phyloP scores from a whole-genome alignment of 176 grass and related monocot species.

The Ensete glaucum region DNA sequence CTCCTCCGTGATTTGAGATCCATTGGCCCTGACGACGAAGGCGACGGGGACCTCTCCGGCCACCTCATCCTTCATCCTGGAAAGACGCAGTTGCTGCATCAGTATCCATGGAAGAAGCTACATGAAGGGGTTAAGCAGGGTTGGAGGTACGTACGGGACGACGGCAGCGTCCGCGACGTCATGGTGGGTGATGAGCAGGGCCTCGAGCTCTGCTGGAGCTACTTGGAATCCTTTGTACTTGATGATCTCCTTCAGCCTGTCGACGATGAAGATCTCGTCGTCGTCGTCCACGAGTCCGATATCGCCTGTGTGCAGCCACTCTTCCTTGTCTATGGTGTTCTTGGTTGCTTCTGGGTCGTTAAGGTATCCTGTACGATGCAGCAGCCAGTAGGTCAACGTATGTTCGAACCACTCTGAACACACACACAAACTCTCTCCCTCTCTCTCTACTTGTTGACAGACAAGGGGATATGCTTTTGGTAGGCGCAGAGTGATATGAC shows the following conservation, averaged over 20 bases:
- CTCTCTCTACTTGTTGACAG: too few species aligned
- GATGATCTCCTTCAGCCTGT: slow-evolving; percentile 2
- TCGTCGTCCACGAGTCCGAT: slow-evolving; percentile 8
- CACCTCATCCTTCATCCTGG: slow-evolving; percentile 72
- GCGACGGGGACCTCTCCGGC: slow-evolving; percentile 76
- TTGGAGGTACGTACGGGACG: neutral
- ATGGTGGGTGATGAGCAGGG: neutral
- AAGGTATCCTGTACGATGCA: neutral
- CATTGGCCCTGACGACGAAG: slow-evolving; percentile 50
- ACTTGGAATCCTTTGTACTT: slow-evolving; percentile 12
- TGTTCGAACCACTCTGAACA: too few species aligned
- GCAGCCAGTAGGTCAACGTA: too few species aligned
- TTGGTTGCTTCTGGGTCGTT: slow-evolving; percentile 4
- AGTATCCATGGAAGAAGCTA: too few species aligned
- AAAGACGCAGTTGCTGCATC: too few species aligned
- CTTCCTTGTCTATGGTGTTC: slow-evolving; percentile 4
- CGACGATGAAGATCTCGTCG: slow-evolving; percentile 12
- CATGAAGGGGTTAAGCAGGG: neutral
- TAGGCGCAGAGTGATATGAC: too few species aligned
- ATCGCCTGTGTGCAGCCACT: slow-evolving; percentile 9
- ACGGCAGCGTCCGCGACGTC: slow-evolving; percentile 2
- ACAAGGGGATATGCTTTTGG: too few species aligned
- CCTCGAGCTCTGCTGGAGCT: slow-evolving; percentile 1
- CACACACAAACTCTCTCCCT: too few species aligned
- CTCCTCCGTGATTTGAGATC: slow-evolving; percentile 54